Conservation (phyloP, 2,329 filamentous ascomycete species). For the Colletotrichum agaves region DNA sequence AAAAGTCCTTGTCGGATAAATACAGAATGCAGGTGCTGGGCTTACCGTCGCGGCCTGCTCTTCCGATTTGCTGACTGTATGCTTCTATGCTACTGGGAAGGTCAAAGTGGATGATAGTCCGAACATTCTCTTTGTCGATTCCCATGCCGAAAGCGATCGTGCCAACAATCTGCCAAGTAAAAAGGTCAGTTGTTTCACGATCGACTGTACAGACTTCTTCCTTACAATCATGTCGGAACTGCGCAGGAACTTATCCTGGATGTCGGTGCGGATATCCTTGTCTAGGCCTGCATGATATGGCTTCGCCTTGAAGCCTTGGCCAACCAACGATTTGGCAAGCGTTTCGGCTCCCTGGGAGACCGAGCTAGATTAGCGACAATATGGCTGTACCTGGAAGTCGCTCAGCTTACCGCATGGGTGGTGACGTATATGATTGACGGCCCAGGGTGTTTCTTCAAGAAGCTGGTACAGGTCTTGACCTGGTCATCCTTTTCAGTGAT, state of each 20-base stretch:
- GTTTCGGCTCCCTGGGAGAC: slow-evolving; percentile 53
- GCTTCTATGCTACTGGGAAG: slow-evolving; percentile 63
- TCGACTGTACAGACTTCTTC: fast-evolving
- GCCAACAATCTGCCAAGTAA: slow-evolving; percentile 52
- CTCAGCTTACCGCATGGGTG: slow-evolving; percentile 54
- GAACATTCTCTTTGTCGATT: slow-evolving; percentile 65
- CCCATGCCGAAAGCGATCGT: slow-evolving; percentile 72
- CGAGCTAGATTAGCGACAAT: not conserved
- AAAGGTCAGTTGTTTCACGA: not conserved
- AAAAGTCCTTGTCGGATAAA: slow-evolving; percentile 66
- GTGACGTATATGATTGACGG: slow-evolving; percentile 72
- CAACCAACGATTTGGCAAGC: slow-evolving; percentile 51
- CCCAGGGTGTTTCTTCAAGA: slow-evolving; percentile 62
- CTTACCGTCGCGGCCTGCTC: slow-evolving; percentile 64
- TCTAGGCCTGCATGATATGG: slow-evolving; percentile 64
- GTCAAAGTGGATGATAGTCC: slow-evolving; percentile 65
- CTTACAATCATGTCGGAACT: slow-evolving; percentile 50
- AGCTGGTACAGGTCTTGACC: slow-evolving; percentile 54
- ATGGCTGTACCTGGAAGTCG: not conserved
- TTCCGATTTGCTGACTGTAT: slow-evolving; percentile 68
- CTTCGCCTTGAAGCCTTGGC: slow-evolving; percentile 52
- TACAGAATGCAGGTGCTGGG: slow-evolving; percentile 67
- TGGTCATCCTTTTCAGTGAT: slow-evolving; percentile 52
- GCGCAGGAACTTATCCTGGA: slow-evolving; percentile 65
- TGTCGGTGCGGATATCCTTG: slow-evolving; percentile 52